Evolutionary conservation across 345 rosid genomes (phyloP), one percentile per base, ranked within the genome.

Genomic region (Aurinia saxatilis): DNA sequence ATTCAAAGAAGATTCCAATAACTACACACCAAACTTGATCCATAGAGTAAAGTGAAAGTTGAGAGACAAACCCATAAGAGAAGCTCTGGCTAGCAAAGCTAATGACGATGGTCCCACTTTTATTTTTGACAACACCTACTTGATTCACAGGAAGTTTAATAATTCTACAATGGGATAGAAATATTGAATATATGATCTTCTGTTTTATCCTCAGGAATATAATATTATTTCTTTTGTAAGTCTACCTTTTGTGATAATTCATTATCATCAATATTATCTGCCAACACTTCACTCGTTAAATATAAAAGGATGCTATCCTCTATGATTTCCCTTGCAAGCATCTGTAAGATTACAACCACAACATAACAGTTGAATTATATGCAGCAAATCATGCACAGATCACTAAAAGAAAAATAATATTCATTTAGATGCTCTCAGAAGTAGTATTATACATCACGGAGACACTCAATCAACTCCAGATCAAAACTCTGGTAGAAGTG

Each of bases 251-350:
- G 71, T 23, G 84, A 78, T 50, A 70, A 55, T 57, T 58, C 68
- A 39, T 69, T 75, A 38, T 72, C 79, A 50, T 78, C 88, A 59
- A 71, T 67, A 61, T 80, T 81, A 48, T 69, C 63, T 44, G 70
- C 72, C 53, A 81, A 75, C 62, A 55, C 73, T 66, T 86, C 96
- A 69, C 49, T 81, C 8, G 95, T 83, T 57, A 91, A 76, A 81
- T 80, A 84, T 47, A 86, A 59, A 61, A 91, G 85, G 80, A 88
- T 63, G 74, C 82, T 83, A 63, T 88, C 92, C 75, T 91, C 90
- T 63, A 88, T 59, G 52, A 91, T 86, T 74, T 83, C 91, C 79
- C 81, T 84, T 70, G 96, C 96, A 17, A 91, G 91, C 92, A 91
- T 88, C 96, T 62, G 52, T 67, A 39, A 68, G 35, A 54, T 68